These are phyloP conservation scores for Phytophthora kernoviae DNA, from an alignment of 352 stramenopile genomes.

Conservation along the genomic window DNA sequence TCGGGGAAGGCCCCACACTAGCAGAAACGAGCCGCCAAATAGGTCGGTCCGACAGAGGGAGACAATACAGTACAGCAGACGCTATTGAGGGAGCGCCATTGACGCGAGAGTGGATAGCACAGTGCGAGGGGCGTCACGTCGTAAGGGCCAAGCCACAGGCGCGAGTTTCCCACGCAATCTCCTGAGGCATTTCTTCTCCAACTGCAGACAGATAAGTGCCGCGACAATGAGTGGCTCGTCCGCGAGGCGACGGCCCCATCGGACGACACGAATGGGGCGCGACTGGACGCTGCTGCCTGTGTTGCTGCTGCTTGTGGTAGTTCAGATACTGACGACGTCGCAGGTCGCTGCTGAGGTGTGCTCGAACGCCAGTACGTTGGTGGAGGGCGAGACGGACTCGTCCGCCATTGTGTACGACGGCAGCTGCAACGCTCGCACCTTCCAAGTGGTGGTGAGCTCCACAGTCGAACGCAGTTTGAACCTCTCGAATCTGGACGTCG, in stretches of 20 bases:
- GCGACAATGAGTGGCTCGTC: conserved; percentile 32
- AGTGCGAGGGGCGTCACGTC: conserved; percentile 21
- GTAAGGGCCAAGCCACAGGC: conserved; percentile 12
- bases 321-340: conserved; percentile 2
- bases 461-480: conserved; percentile 54
- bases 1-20: background rate
- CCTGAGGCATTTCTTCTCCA: conserved; percentile 15
- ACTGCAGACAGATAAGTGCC: conserved; percentile 16
- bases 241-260: conserved; percentile 10
- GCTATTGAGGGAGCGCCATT: conserved; percentile 25
- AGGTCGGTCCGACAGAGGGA: background rate
- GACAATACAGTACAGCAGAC: background rate
- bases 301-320: conserved; percentile 9
- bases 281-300: conserved; percentile 9
- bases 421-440: conserved; percentile 43
- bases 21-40: background rate
- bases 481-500: conserved; percentile 66
- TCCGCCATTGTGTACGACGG: conserved; percentile 63
- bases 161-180: background rate
- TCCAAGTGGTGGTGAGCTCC: conserved; percentile 42
- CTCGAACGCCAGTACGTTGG: conserved; percentile 46
- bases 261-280: background rate
- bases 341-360: conserved; percentile 25
- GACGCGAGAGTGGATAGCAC: conserved; percentile 12
- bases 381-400: conserved; percentile 35